Evolutionary conservation across 768 basidiomycete genomes (phyloP).

Genomic region (Hydnum rufescens): DNA sequence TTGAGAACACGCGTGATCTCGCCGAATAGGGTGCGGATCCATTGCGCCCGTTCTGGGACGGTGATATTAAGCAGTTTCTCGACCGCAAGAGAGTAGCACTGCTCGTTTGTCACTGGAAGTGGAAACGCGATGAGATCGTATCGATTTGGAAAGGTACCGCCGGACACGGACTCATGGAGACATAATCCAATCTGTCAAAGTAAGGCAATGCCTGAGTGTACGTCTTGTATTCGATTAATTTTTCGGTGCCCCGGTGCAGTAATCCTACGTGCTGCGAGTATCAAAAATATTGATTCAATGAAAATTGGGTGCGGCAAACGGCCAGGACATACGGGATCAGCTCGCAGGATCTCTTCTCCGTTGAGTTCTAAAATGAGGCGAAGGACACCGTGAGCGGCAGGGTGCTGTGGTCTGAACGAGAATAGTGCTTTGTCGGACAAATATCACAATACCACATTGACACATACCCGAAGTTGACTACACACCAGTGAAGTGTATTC

Average conservation of each 20-base stretch:
- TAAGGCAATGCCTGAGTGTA: slow-evolving; percentile 96
- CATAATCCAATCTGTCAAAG: slow-evolving; percentile 97
- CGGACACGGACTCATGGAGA: slow-evolving; percentile 81
- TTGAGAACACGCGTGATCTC: slow-evolving; percentile 93
- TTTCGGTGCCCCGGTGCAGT: slow-evolving; percentile 93
- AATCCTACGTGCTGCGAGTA: slow-evolving; percentile 66
- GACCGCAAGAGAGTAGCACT: slow-evolving; percentile 91
- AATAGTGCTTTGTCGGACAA: background rate
- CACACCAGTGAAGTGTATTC: background rate
- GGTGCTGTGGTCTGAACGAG: slow-evolving; percentile 72
- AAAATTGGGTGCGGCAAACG: background rate
- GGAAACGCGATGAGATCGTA: background rate
- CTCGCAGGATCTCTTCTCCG: slow-evolving; percentile 82
- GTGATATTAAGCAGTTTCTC: slow-evolving; percentile 96
- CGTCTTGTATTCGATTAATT: slow-evolving; percentile 96
- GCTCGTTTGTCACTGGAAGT: slow-evolving; percentile 84
- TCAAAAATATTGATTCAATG: slow-evolving; percentile 1
- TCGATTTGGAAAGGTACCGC: background rate
- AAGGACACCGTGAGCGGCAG: slow-evolving; percentile 95
- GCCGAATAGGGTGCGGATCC: slow-evolving; percentile 93
- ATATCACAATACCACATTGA: background rate
- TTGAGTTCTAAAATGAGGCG: slow-evolving; percentile 95
- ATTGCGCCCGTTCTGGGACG: slow-evolving; percentile 91
- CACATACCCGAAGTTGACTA: slow-evolving; percentile 80
- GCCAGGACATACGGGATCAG: slow-evolving; percentile 67